Percentiles rank a stretch among this genome's conserved stretches.
These are phyloP conservation scores for Hypoxylon rubiginosum DNA, from an alignment of 2,329 filamentous ascomycete species.

Conservation along the genomic window DNA sequence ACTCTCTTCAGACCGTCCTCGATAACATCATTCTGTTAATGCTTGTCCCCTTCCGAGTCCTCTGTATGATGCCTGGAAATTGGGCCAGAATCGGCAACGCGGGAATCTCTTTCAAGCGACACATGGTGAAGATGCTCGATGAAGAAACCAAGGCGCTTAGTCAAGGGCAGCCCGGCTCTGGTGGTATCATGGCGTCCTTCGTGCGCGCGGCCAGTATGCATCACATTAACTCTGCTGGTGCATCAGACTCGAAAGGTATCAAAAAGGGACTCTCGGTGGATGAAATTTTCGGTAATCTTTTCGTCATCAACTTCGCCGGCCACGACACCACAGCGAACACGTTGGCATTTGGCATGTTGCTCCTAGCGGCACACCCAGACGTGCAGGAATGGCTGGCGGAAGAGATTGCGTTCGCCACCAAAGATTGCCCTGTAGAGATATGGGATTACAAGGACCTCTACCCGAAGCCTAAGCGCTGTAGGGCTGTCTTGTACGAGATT, in stretches of 20 bases:
- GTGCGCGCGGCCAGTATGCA: slow-evolving; percentile 40
- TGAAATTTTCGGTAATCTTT: slow-evolving; percentile 49
- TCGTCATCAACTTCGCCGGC: slow-evolving; percentile 50
- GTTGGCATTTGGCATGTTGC: slow-evolving; percentile 39
- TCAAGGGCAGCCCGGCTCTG: slow-evolving; percentile 42
- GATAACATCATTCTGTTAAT: slow-evolving; percentile 48
- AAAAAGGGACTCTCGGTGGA: slow-evolving; percentile 40
- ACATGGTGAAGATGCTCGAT: slow-evolving; percentile 46
- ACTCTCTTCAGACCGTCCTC: slow-evolving; percentile 47
- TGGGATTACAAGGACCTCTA: slow-evolving; percentile 42
- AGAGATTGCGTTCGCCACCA: slow-evolving; percentile 29
- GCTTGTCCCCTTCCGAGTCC: slow-evolving; percentile 36
- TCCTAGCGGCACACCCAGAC: slow-evolving; percentile 42
- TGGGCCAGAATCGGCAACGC: slow-evolving; percentile 40
- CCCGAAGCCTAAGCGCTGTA: slow-evolving; percentile 42
- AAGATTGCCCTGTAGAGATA: slow-evolving; percentile 9
- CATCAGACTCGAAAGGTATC: slow-evolving; percentile 8
- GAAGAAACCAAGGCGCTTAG: slow-evolving; percentile 39
- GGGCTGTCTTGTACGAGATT: slow-evolving; percentile 35
- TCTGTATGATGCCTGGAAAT: slow-evolving; percentile 34
- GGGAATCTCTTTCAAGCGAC: slow-evolving; percentile 37
- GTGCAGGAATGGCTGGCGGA: slow-evolving; percentile 34
- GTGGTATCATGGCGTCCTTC: slow-evolving; percentile 43
- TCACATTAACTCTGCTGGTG: background rate
- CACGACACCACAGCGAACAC: slow-evolving; percentile 49